Conservation (phyloP, 2,329 filamentous ascomycete species). For the Pezizomycotina sp. region DNA sequence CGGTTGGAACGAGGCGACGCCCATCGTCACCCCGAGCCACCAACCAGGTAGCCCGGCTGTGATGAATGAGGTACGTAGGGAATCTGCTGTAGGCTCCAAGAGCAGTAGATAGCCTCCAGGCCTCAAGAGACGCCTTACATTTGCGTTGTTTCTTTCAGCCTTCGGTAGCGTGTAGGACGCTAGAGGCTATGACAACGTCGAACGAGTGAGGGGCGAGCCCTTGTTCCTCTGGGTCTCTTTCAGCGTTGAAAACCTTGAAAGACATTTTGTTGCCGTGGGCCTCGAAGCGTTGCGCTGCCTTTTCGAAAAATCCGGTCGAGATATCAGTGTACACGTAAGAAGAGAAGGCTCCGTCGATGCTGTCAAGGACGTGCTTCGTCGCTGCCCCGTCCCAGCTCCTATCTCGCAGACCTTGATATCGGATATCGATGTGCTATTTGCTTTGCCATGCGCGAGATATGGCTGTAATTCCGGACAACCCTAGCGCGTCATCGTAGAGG, state of each 20-base stretch:
- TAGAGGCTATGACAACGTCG: constrained; percentile 30
- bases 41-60: constrained; percentile 28
- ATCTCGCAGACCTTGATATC: too few species aligned
- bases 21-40: constrained; percentile 28
- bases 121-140: constrained; percentile 30
- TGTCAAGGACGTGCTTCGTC: constrained; percentile 29
- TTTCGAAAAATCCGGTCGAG: constrained; percentile 31
- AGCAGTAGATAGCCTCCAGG: constrained; percentile 35
- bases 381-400: constrained; percentile 33
- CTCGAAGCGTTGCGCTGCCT: constrained; percentile 27
- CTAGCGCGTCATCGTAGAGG: too few species aligned
- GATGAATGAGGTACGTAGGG: constrained; percentile 24
- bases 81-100: constrained; percentile 29
- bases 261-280: constrained; percentile 25
- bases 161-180: constrained; percentile 31
- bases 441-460: too few species aligned
- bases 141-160: constrained; percentile 25
- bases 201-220: constrained; percentile 27
- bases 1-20: constrained; percentile 23
- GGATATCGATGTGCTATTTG: too few species aligned
- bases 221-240: constrained; percentile 26
- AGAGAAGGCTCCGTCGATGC: constrained; percentile 26
- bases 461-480: too few species aligned
- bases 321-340: constrained; percentile 36
- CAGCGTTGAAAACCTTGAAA: constrained; percentile 27